A percentile compares a stretch with the other conserved stretches of the same genome.
phyloP scores from a whole-genome alignment of 805 yeast species.

The Candida oleophila region DNA sequence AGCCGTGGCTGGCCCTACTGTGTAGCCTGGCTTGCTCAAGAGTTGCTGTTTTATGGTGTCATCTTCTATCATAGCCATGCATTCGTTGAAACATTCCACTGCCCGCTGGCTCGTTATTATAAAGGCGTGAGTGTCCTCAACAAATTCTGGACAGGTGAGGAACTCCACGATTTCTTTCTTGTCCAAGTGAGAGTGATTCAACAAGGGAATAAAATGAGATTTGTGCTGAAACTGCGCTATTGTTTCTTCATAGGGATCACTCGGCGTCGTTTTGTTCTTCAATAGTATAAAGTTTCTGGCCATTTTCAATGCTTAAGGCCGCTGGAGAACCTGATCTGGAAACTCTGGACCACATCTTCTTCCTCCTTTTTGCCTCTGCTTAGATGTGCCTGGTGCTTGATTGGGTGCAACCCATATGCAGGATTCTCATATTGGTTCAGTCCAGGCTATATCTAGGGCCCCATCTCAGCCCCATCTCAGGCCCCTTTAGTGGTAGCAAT shows the following conservation, averaged over 20 bases:
- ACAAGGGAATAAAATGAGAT: conserved; percentile 68
- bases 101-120: conserved; percentile 91
- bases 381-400: no score
- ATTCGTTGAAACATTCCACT: conserved; percentile 67
- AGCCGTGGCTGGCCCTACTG: conserved; percentile 91
- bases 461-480: no score
- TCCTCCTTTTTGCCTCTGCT: no score
- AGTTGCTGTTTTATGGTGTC: conserved; percentile 22
- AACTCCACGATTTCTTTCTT: conserved; percentile 43
- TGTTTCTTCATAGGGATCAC: conserved; percentile 59
- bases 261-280: conserved; percentile 70
- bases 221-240: conserved; percentile 25
- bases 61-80: conserved; percentile 30
- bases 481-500: no score
- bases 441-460: no score
- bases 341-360: no score
- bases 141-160: conserved; percentile 43
- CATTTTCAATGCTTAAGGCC: no score
- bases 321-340: no score
- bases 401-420: no score
- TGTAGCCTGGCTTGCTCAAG: conserved; percentile 59
- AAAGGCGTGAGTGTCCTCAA: conserved; percentile 43
- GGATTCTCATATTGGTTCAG: no score
- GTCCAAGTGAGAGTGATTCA: conserved; percentile 61
- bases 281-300: conserved; percentile 46